Percentiles rank a stretch among this genome's conserved stretches.
phyloP scores from a whole-genome alignment of 345 rosid species.

The Camelina hispida region DNA sequence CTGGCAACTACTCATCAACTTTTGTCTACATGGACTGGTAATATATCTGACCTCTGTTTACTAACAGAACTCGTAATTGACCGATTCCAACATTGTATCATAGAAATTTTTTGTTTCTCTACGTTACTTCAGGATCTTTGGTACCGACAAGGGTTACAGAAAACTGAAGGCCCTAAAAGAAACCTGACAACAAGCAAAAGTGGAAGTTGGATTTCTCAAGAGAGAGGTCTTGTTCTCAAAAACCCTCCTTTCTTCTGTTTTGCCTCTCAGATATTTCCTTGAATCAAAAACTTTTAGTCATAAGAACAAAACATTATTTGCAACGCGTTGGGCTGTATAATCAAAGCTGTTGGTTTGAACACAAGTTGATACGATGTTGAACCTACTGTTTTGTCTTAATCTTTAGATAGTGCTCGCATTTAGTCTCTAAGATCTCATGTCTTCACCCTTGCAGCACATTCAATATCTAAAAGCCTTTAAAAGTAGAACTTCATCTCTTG shows the following conservation, averaged over 20 bases:
- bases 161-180: slow-evolving; percentile 76
- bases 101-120: slow-evolving; percentile 6
- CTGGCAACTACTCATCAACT: slow-evolving; percentile 96
- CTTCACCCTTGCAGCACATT: neutral
- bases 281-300: slow-evolving; percentile 6
- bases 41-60: slow-evolving; percentile 39
- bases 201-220: slow-evolving; percentile 21
- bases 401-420: slow-evolving; percentile 1
- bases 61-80: neutral
- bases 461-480: neutral
- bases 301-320: slow-evolving; percentile 14
- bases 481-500: neutral
- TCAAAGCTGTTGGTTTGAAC: slow-evolving; percentile 25
- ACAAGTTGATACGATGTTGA: neutral
- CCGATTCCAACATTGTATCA: neutral
- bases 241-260: slow-evolving; percentile 28
- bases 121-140: slow-evolving; percentile 73
- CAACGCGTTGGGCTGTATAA: slow-evolving; percentile 17
- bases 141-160: slow-evolving; percentile 92
- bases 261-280: neutral
- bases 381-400: neutral
- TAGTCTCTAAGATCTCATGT: neutral
- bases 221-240: slow-evolving; percentile 43
- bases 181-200: slow-evolving; percentile 49
- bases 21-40: slow-evolving; percentile 98